Base-by-base conservation (phyloP, 148 eudicot genomes). In the Cornus kousa region DNA sequence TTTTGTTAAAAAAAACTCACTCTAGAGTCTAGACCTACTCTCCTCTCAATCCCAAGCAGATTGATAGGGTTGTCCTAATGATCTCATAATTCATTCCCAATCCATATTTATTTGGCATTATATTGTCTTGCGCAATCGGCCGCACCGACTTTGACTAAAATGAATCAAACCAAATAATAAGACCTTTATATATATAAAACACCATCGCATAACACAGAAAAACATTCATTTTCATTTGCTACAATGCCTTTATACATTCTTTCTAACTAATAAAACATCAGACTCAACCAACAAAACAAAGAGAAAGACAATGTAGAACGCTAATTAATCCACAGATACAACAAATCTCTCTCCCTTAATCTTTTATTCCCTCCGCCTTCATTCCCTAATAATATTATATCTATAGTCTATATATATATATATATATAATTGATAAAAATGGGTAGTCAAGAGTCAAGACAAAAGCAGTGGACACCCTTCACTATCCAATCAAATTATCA, bases 401-500 rank as follows among this genome's bases (percentile, higher is more conserved):
- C 67, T 37, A 24, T 23, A 60, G 28, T 33, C 28, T 12, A 67
- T 66, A 66, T 14, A 20, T 62, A 62, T 62, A 77, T 50, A 68
- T 35, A 77, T 31, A 50, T 24, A 64, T 39, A 31, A 20, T 48
- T 33, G 28, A 43, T 7, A 20, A 17, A 20, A 32, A 59, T 1
- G 7, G n/a, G 8, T 22, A 23, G 1, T 60, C 8, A 37, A 46
- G 35, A 66, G 46, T 23, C 20, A 59, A 80, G 79, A 80, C 79
- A 80, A 75, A 75, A 80, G 8, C 33, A 16, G 31, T 17, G 14
- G 14, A 75, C 40, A 74, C 74, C 31, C 65, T 64, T 19, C 60
- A 70, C 83, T 80, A 64, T 59, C 74, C 77, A 68, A 74, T 80
- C 78, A 28, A 28, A 28, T 28, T 28, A 28, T 28, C 37, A 69